A percentile compares a stretch with the other conserved stretches of the same genome.
These are phyloP conservation scores for Debaryomyces psychrophilus DNA, from an alignment of 1,139 yeast genomes.

Conservation along the genomic window DNA sequence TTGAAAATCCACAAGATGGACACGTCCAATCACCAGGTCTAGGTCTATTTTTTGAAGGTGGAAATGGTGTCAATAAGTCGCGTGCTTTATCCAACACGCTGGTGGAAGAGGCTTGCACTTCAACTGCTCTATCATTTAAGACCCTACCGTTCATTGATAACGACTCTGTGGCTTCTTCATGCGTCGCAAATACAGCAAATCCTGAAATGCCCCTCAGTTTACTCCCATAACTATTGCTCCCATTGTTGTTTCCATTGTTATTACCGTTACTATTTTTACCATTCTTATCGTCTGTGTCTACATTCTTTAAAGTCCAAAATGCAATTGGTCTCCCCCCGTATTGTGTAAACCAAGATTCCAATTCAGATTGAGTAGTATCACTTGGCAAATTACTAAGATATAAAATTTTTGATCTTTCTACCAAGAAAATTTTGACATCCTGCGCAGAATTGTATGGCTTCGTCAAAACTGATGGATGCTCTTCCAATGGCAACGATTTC, in stretches of 20 bases:
- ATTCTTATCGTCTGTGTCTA: slow-evolving; percentile 36
- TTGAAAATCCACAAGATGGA: slow-evolving; percentile 93
- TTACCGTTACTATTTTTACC: slow-evolving; percentile 10
- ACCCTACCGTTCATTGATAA: slow-evolving; percentile 79
- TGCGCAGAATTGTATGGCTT: slow-evolving; percentile 75
- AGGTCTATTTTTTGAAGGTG: slow-evolving; percentile 86
- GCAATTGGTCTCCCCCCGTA: slow-evolving; percentile 86
- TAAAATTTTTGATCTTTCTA: slow-evolving; percentile 77
- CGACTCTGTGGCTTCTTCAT: slow-evolving; percentile 83
- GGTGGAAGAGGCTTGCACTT: slow-evolving; percentile 84
- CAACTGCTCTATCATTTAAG: slow-evolving; percentile 72
- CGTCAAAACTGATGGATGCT: slow-evolving; percentile 59
- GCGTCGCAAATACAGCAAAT: slow-evolving; percentile 81
- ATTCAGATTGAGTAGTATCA: slow-evolving; percentile 88
- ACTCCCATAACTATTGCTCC: slow-evolving; percentile 11
- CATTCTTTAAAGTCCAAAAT: slow-evolving; percentile 79
- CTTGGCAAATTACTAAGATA: slow-evolving; percentile 76
- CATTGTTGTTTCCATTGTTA: slow-evolving; percentile 2
- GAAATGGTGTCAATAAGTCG: slow-evolving; percentile 80
- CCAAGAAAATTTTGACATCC: slow-evolving; percentile 67
- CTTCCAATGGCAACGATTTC: slow-evolving; percentile 57
- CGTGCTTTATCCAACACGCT: slow-evolving; percentile 78
- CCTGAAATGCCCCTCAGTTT: slow-evolving; percentile 56
- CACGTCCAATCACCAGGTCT: slow-evolving; percentile 99
- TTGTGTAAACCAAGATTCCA: slow-evolving; percentile 90